phyloP scores from a whole-genome alignment of 805 yeast genomes.

The Schizosaccharomyces osmophilus region DNA sequence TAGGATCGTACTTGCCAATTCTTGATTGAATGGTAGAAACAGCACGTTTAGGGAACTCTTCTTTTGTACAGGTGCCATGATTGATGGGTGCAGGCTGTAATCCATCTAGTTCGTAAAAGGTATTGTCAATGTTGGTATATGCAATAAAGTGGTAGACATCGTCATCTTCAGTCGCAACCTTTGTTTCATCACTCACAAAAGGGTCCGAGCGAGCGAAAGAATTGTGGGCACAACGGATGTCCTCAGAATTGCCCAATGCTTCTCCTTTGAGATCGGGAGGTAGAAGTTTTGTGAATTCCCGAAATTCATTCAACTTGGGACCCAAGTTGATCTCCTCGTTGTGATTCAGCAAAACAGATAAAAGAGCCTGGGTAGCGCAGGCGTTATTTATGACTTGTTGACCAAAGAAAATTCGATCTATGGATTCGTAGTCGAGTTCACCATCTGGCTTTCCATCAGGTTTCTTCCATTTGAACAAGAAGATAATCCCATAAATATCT shows the following conservation, averaged over 20 bases:
- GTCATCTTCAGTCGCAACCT: constrained; percentile 13
- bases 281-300: constrained; percentile 26
- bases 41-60: constrained; percentile 20
- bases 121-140: constrained; percentile 22
- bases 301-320: constrained; percentile 22
- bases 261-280: constrained; percentile 25
- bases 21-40: constrained; percentile 24
- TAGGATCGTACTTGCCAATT: constrained; percentile 20
- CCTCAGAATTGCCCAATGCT: constrained; percentile 32
- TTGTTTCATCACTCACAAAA: constrained; percentile 21
- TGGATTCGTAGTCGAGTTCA: constrained; percentile 17
- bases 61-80: constrained; percentile 22
- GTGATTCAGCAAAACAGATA: constrained; percentile 28
- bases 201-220: constrained; percentile 33
- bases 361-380: constrained; percentile 51
- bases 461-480: constrained; percentile 34
- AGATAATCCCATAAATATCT: constrained; percentile 35
- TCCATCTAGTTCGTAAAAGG: constrained; percentile 39
- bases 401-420: constrained; percentile 29
- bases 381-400: constrained; percentile 42
- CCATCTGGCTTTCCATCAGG: constrained; percentile 14
- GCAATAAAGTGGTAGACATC: constrained; percentile 37
- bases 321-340: constrained; percentile 22
- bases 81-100: constrained; percentile 29
- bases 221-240: constrained; percentile 32